Base-by-base conservation (phyloP, 2,329 filamentous ascomycete species). In the Orbilia ellipsospora region DNA sequence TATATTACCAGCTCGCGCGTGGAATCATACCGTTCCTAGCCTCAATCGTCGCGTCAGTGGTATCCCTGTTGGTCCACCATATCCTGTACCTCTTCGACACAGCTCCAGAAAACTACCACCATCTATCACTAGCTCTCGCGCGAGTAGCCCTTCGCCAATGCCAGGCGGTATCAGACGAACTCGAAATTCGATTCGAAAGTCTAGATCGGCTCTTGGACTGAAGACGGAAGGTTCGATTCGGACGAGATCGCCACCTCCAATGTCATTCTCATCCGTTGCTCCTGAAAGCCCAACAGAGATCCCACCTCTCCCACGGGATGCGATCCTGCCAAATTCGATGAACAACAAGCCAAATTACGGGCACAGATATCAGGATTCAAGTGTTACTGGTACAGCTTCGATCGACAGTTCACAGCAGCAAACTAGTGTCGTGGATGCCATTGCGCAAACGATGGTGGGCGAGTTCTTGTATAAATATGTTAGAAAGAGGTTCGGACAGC, bases 391-490 rank as follows among this genome's bases (percentile, higher is more conserved):
- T 77, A 80, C 83, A 77, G 85, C 85, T 48, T 90, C 87, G 2
- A 84, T 86, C 65, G 86, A 84, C 50, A 89, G 86, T 78, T 84
- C 85, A 10, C 86, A 88, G 31, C 90, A 93, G 78, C 88, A 90
- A 51, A 90, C 90, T 0, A 91, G 89, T 52, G 92, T 98, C 13
- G 94, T 99, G 4, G 95, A 98, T 83, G 93, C 95, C 2, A 98
- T 99, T 82, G 94, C 95, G 0, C 94, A 96, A 81, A 96, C 94
- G 0, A 99, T 99, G 95, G 93, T 99, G 31, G 95, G 95, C 44
- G 95, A 98, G 80, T 95, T 92, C 91, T 94, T 96, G 92, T 94
- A 90, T 85, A 96, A 96, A 82, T 95, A 96, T 80, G 91, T 94
- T 40, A 88, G 92, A 61, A 88, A 92, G 81, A 89, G 94, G 78